These are phyloP conservation scores for Zygnema circumcarinatum DNA, from an alignment of 139 green algal species.

Conservation along the genomic window DNA sequence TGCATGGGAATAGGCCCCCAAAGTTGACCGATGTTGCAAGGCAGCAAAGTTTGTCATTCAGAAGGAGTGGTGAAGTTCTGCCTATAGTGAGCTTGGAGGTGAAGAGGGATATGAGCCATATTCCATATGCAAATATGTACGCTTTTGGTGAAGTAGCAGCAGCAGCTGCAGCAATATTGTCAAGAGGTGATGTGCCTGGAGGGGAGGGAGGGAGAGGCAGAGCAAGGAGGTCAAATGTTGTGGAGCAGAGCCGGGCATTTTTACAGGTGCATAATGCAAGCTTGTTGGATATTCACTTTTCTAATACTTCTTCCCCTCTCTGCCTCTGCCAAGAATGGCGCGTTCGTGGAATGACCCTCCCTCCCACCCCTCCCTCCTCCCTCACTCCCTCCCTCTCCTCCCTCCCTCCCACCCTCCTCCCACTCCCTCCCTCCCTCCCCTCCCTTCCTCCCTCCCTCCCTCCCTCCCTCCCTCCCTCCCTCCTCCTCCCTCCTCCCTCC, in stretches of 20 bases:
- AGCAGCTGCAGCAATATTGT: background rate
- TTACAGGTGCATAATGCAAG: background rate
- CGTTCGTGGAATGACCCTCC: no score
- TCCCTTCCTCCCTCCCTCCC: background rate
- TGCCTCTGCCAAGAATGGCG: no score
- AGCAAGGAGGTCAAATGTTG: background rate
- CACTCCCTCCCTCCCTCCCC: background rate
- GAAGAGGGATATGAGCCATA: no score
- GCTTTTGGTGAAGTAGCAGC: background rate
- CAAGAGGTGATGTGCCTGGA: background rate
- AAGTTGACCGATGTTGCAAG: no score
- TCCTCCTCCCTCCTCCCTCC: background rate
- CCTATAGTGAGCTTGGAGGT: no score
- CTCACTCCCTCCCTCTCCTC: background rate
- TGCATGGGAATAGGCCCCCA: no score
- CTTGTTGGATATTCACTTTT: no score
- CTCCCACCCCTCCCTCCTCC: background rate
- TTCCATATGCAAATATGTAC: background rate
- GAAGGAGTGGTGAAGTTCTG: no score
- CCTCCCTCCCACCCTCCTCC: background rate
- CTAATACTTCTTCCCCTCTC: no score
- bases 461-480: background rate
- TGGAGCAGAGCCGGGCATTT: background rate
- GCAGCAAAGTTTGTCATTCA: no score
- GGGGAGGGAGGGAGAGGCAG: background rate